A percentile compares a stretch with the other conserved stretches of the same genome.
phyloP scores from a whole-genome alignment of 1,139 yeast species.

The Zygosaccharomyces sapae region DNA sequence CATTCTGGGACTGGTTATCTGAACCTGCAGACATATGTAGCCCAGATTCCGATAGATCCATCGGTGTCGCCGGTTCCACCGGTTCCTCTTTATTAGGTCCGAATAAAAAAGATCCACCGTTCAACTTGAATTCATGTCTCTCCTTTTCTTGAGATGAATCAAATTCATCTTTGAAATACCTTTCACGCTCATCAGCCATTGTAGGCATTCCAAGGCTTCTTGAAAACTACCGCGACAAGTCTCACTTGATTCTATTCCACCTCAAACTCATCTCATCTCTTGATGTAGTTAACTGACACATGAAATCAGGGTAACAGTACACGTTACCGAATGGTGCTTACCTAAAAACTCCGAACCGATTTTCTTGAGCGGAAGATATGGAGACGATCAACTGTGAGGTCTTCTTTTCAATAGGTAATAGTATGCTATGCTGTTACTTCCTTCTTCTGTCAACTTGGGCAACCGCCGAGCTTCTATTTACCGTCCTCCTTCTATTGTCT shows the following conservation, averaged over 20 bases:
- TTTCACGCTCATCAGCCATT: conserved; percentile 9
- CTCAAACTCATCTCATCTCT: conserved; percentile 3
- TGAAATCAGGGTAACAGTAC: conserved; percentile 1
- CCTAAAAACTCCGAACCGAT: too few relatives aligned
- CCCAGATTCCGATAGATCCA: not conserved
- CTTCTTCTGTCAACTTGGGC: too few relatives aligned
- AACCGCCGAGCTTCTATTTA: too few relatives aligned
- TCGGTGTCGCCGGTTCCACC: not conserved
- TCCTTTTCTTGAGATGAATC: conserved; percentile 16
- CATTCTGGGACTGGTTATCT: not conserved
- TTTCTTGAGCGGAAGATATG: too few relatives aligned
- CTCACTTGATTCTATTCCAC: not conserved
- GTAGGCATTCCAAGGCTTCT: not conserved
- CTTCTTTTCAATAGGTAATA: too few relatives aligned
- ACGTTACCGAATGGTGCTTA: not conserved
- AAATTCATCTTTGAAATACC: conserved; percentile 20
- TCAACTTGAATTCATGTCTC: not conserved
- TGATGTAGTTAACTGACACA: not conserved
- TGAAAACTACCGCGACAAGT: not conserved
- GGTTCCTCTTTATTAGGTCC: not conserved
- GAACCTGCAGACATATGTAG: not conserved
- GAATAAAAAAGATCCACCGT: conserved; percentile 11
- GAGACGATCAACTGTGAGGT: too few relatives aligned
- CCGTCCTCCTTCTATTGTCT: too few relatives aligned
- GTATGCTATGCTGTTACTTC: too few relatives aligned